Base-by-base conservation (phyloP, 441 rosid species). In the Macaranga tanarius region DNA sequence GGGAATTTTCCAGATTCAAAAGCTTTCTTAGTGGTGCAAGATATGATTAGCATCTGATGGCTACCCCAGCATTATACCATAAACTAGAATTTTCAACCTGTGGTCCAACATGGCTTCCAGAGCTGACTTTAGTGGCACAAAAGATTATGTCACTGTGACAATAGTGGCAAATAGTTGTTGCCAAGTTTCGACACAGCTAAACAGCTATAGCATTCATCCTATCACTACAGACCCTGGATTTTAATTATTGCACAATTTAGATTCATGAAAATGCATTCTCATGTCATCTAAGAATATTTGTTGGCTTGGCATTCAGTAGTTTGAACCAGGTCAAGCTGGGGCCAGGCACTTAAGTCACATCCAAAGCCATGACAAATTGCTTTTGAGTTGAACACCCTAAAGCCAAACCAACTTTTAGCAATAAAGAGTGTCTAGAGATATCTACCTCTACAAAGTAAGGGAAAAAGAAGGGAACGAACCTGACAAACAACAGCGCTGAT, bases 401-500 rank as follows among this genome's bases (percentile, higher is more conserved):
- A 61, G 34, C 13, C 26, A 10, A 70, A 25, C 45, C 47, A 45
- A 44, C 31, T 60, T 60, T 65, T 44, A 17, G 19, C n/a, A 16
- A 2, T 44, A 59, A 17, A 50, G 34, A n/a, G 69, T 23, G 51
- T 26, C 40, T 40, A 26, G n/a, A 25, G 16, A 16, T 1, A 65
- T 47, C 56, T 59, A 47, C 20, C n/a, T 50, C 25, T 17, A 66
- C 38, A 22, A 48, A 28, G 58, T 44, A 16, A 66, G 45, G 58
- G 19, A 34, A 56, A 31, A 16, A 75, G 59, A 45, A 56, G 64
- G 44, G 20, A 64, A 84, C 89, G 71, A 71, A 96, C 99, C 99
- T 96, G 89, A 84, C 87, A 90, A 75, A 84, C 62, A 74, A 86
- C 80, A 60, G 79, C 68, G 79, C 98, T 86, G 85, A 84, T 77